Conservation (phyloP, 805 yeast species). For the Cyberlindnera mycetangii region DNA sequence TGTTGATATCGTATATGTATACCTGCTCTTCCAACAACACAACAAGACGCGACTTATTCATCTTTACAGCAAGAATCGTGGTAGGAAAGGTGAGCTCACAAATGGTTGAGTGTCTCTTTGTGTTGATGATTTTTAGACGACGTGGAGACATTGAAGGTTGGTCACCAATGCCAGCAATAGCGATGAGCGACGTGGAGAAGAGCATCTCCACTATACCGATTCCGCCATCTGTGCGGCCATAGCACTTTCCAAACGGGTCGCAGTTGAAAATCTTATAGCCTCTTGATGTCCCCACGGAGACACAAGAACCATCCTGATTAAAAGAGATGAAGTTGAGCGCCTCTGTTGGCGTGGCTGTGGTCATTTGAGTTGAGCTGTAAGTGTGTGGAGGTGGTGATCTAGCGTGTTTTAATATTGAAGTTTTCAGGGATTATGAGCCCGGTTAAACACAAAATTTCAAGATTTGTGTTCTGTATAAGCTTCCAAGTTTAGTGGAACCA, state of each 20-base stretch:
- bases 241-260: constrained; percentile 60
- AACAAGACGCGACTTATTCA: constrained; percentile 62
- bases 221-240: constrained; percentile 42
- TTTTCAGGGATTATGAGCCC: no score
- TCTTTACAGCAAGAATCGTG: constrained; percentile 53
- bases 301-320: constrained; percentile 72
- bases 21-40: constrained; percentile 64
- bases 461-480: no score
- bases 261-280: constrained; percentile 70
- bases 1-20: constrained; percentile 68
- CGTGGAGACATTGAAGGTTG: constrained; percentile 72
- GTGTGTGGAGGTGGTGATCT: background rate
- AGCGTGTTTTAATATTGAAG: no score
- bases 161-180: constrained; percentile 71
- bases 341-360: constrained; percentile 7
- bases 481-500: no score
- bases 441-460: no score
- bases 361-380: background rate
- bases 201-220: constrained; percentile 73
- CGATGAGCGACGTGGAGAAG: constrained; percentile 67
- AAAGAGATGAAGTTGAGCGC: constrained; percentile 53
- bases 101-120: constrained; percentile 56
- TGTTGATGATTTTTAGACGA: constrained; percentile 76
- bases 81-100: constrained; percentile 74
- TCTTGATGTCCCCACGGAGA: constrained; percentile 61